phyloP scores from a whole-genome alignment of 805 yeast species.

The Ascoidea rubescens region DNA sequence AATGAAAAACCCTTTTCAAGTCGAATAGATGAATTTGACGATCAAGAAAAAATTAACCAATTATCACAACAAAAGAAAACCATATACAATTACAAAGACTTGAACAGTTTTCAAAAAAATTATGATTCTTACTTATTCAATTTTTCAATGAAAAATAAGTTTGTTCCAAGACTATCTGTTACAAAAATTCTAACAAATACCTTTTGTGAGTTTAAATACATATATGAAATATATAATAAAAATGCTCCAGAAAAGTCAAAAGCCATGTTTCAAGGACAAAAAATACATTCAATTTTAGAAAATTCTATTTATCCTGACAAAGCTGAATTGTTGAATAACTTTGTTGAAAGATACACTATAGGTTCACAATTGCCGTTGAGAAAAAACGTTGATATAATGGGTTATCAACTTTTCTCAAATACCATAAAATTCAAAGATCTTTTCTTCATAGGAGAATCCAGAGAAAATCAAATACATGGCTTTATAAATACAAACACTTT shows the following conservation, averaged over 20 bases:
- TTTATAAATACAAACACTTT: constrained; percentile 22
- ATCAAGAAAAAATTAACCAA: no score
- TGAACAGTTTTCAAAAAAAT: no score
- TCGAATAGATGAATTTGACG: no score
- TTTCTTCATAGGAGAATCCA: constrained; percentile 34
- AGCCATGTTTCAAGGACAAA: constrained; percentile 33
- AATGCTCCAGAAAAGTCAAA: constrained; percentile 21
- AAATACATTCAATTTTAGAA: constrained; percentile 35
- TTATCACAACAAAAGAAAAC: no score
- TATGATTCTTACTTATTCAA: no score
- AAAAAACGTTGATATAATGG: constrained; percentile 16
- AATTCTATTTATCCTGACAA: constrained; percentile 25
- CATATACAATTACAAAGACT: no score
- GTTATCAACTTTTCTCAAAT: constrained; percentile 27
- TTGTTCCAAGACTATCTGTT: constrained; percentile 33
- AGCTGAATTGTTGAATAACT: constrained; percentile 5
- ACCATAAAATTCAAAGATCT: constrained; percentile 27
- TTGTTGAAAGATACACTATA: constrained; percentile 3
- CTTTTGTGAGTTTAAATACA: constrained; percentile 57
- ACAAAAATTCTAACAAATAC: constrained; percentile 41
- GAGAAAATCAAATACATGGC: constrained; percentile 50
- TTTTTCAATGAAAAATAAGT: not conserved
- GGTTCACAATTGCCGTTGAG: not conserved
- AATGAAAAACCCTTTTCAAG: no score
- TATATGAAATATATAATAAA: constrained; percentile 37